A percentile compares a stretch with the other conserved stretches of the same genome.
Evolutionary conservation across 257 asterid genomes (phyloP).

Genomic region (Petunia axillaris): DNA sequence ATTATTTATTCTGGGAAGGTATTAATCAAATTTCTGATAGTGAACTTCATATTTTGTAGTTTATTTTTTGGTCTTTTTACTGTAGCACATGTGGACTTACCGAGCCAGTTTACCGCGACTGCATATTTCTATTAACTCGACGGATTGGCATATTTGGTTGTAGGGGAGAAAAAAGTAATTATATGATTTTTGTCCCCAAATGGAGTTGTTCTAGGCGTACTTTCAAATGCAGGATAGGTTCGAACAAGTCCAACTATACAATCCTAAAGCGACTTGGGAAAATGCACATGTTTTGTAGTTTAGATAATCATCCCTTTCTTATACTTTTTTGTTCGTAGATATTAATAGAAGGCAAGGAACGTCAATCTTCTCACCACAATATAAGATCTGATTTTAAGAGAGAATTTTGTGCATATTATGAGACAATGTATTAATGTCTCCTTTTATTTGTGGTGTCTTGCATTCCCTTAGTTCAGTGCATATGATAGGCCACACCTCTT

Average conservation of each 20-base stretch:
- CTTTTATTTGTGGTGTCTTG: neutral
- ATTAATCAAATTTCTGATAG: conserved; percentile 3
- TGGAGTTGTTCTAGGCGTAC: neutral
- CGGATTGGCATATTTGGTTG: neutral
- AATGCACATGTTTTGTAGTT: neutral
- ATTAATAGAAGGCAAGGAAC: neutral
- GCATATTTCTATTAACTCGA: neutral
- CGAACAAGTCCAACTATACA: neutral
- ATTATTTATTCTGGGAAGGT: conserved; percentile 70
- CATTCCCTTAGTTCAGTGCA: too few species aligned
- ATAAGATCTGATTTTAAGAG: neutral
- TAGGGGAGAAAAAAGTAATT: neutral
- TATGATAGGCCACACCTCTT: too few species aligned
- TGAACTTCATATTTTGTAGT: neutral
- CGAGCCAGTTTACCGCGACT: neutral
- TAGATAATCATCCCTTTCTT: neutral
- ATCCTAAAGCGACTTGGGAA: neutral
- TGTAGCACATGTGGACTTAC: neutral
- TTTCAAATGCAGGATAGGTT: neutral
- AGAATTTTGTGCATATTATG: neutral
- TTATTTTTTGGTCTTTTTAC: neutral
- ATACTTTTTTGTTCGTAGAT: neutral
- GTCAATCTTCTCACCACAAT: neutral
- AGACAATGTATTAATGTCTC: neutral
- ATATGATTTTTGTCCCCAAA: neutral